A percentile compares a stretch with the other conserved stretches of the same genome.
phyloP scores from a whole-genome alignment of 2,329 filamentous ascomycete genomes.

The Neonectria magnoliae region DNA sequence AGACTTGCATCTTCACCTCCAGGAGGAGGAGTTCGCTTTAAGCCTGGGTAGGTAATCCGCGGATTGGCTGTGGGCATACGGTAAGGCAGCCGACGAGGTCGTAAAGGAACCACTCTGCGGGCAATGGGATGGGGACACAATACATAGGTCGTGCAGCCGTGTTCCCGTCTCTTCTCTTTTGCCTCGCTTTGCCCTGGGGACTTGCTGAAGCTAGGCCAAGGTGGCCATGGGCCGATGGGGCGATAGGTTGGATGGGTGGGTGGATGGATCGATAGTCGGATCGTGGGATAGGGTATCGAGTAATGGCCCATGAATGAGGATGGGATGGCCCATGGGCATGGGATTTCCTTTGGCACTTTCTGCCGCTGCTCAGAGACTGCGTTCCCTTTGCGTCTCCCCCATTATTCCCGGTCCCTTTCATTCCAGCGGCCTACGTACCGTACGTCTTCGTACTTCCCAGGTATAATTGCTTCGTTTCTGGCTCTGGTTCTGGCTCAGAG shows the following conservation, averaged over 20 bases:
- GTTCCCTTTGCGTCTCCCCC: background rate
- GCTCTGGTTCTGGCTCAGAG: conserved; percentile 25
- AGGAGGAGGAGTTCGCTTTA: background rate
- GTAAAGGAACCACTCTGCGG: too few relatives aligned
- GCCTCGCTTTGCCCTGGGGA: background rate
- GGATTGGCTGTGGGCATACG: too few relatives aligned
- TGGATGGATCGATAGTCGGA: conserved; percentile 18
- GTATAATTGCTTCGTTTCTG: conserved; percentile 4
- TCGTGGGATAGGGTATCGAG: conserved; percentile 16
- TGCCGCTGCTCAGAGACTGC: background rate
- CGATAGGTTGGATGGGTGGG: conserved; percentile 1
- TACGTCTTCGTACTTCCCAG: background rate
- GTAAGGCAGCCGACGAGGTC: too few relatives aligned
- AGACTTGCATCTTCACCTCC: background rate
- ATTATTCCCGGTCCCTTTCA: conserved; percentile 20
- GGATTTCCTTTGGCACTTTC: conserved; percentile 12
- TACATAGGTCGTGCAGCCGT: background rate
- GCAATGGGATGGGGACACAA: background rate
- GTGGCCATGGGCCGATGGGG: conserved; percentile 1
- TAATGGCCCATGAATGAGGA: background rate
- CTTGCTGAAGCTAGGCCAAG: background rate
- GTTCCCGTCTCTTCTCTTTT: background rate
- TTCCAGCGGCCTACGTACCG: background rate
- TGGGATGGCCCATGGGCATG: conserved; percentile 8
- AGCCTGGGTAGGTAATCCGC: background rate